Evolutionary conservation across 1,284 basidiomycete genomes (phyloP).

Genomic region (Puccinia polysora): DNA sequence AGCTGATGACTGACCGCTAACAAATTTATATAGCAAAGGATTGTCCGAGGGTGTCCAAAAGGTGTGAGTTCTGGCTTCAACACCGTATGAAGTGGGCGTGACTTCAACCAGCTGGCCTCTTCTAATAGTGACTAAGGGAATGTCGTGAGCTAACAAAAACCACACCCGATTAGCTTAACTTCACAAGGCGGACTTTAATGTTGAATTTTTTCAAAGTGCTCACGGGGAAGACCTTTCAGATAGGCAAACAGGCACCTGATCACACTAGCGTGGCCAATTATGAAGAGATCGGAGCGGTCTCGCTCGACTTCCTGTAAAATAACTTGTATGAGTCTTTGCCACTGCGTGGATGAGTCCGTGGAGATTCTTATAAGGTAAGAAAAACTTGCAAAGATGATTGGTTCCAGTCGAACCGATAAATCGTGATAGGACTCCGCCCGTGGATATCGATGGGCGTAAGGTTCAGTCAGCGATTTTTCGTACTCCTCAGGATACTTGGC

Average conservation of each 20-base stretch:
- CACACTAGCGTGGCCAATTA: slow-evolving; percentile 87
- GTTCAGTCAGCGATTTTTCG: slow-evolving; percentile 84
- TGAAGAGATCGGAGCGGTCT: slow-evolving; percentile 49
- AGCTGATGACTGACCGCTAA: slow-evolving; percentile 23
- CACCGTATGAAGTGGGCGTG: slow-evolving; percentile 41
- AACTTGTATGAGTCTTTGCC: neutral
- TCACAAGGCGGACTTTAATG: no score
- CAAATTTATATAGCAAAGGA: slow-evolving; percentile 35
- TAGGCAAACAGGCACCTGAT: slow-evolving; percentile 74
- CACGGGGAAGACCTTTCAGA: slow-evolving; percentile 40
- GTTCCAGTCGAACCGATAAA: slow-evolving; percentile 62
- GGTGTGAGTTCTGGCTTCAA: slow-evolving; percentile 37
- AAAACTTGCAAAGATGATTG: slow-evolving; percentile 63
- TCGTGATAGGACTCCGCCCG: slow-evolving; percentile 79
- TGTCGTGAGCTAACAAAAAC: slow-evolving; percentile 1
- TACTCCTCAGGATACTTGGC: slow-evolving; percentile 89
- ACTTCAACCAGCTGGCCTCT: slow-evolving; percentile 40
- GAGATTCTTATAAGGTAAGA: slow-evolving; percentile 57
- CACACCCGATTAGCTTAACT: no score
- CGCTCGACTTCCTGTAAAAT: slow-evolving; percentile 37
- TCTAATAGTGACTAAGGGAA: slow-evolving; percentile 24
- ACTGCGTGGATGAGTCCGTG: slow-evolving; percentile 55
- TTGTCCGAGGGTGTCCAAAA: slow-evolving; percentile 39
- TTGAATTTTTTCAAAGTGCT: no score
- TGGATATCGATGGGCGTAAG: slow-evolving; percentile 56